These are phyloP conservation scores for Brettanomyces bruxellensis DNA, from an alignment of 805 yeast species.

Conservation along the genomic window DNA sequence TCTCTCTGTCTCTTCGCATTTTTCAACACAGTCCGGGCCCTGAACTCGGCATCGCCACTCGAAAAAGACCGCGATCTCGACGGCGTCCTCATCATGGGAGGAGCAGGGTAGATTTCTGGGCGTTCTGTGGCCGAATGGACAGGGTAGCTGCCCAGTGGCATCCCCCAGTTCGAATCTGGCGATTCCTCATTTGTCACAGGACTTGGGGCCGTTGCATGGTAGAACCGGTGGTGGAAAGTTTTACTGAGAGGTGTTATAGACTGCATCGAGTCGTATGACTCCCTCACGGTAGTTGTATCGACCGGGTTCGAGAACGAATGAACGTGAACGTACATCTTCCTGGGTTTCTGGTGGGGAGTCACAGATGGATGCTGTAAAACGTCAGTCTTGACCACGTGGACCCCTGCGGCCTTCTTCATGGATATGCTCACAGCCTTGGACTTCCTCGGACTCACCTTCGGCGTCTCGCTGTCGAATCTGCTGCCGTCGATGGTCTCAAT, in stretches of 20 bases:
- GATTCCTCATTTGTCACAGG: background rate
- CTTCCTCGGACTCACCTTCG: too few species aligned
- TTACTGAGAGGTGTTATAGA: conserved; percentile 18
- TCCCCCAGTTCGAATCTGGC: background rate
- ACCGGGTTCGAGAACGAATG: conserved; percentile 22
- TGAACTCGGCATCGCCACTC: too few species aligned
- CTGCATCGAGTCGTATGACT: conserved; percentile 4
- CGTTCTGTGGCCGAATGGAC: conserved; percentile 1
- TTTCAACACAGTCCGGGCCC: too few species aligned
- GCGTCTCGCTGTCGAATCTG: background rate
- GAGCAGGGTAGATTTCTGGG: background rate
- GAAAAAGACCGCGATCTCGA: too few species aligned
- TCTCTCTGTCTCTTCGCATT: too few species aligned
- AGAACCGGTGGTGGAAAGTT: conserved; percentile 12
- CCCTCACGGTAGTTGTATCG: conserved; percentile 6
- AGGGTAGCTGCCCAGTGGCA: background rate
- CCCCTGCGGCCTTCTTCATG: too few species aligned
- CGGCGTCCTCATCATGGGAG: too few species aligned
- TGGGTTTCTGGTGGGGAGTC: too few species aligned
- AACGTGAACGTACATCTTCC: conserved; percentile 4
- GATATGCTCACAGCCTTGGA: too few species aligned
- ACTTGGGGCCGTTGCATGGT: conserved; percentile 15
- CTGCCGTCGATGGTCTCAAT: background rate
- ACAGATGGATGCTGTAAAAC: too few species aligned
- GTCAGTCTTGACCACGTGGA: too few species aligned